Base-by-base conservation (phyloP, 164 flowering plant genomes). In the Platanus orientalis region DNA sequence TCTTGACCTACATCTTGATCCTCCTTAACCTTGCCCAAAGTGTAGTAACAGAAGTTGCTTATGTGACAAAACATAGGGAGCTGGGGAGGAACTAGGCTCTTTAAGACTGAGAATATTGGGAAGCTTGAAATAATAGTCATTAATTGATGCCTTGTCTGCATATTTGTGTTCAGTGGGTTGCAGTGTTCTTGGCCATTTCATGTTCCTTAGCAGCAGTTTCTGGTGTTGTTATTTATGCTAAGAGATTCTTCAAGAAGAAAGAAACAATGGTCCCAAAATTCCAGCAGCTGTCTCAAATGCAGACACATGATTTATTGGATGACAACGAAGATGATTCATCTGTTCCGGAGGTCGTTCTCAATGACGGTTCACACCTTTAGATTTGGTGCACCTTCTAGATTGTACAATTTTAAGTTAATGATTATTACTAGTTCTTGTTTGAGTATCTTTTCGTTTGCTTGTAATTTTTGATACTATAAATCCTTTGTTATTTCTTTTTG, bases 271-370 rank as follows among this genome's bases (percentile, higher is more conserved):
- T 21, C 7, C 12, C 62, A 24, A 71, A 71, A 57, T 71, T 71
- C 61, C 74, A 54, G 57, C 74, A 71, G 52, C 30, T 71, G 23
- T 65, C 69, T 13, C 62, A 71, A 27, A 65, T 71, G 62, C 74
- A 70, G 29, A 48, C 44, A 11, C 58, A 50, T 14, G 57, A 32
- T 14, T 44, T 53, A 30, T 48, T 65, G 65, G 69, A 65, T 61
- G 74, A 65, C 3, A 69, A 70, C 19, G 73, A 70, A 26, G 65
- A 64, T 17, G 73, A 54, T 45, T 54, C 61, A 12, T 50, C 47
- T 32, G 47, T 48, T 61, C 62, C 66, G 11, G 51, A 16, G 2
- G 19, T 14, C 10, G 27, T 55, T 48, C 62, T 24, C 19, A 65
- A 49, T 29, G 64, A 65, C 27, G 19, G 17, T 54, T 30, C 73